Conservation (phyloP, 306 rosid genomes). For the Rubus parviflorus region DNA sequence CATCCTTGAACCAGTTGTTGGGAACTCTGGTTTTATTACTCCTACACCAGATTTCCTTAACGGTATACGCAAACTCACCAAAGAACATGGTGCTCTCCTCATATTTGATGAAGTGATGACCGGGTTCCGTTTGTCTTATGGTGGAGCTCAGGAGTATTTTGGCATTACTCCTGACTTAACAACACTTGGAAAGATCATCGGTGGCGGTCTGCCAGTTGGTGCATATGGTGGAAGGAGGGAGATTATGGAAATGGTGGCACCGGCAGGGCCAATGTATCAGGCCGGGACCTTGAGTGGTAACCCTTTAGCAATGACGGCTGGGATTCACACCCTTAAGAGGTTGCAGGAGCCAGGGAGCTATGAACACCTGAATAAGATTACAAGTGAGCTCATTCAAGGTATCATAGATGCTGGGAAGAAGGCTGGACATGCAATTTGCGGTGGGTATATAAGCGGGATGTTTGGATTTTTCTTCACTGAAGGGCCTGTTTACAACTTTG, state of each 20-base stretch:
- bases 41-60: constrained; percentile 69
- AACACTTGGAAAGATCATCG: constrained; percentile 91
- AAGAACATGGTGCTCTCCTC: constrained; percentile 67
- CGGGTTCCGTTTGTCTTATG: constrained; percentile 90
- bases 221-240: constrained; percentile 96
- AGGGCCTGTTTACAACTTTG: constrained; percentile 81
- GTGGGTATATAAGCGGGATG: constrained; percentile 88
- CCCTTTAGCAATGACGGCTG: constrained; percentile 98
- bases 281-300: constrained; percentile 96
- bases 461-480: constrained; percentile 93
- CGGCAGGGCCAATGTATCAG: constrained; percentile 96
- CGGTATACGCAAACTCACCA: constrained; percentile 67
- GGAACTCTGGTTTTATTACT: constrained; percentile 80
- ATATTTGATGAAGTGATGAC: constrained; percentile 95
- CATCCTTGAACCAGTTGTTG: constrained; percentile 92
- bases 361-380: constrained; percentile 67
- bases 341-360: constrained; percentile 78
- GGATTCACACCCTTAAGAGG: constrained; percentile 82
- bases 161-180: constrained; percentile 80
- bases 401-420: constrained; percentile 73
- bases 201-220: constrained; percentile 94
- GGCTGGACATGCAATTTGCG: constrained; percentile 90
- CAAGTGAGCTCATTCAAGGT: constrained; percentile 75
- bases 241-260: constrained; percentile 95
- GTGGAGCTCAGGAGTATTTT: constrained; percentile 94